Percentiles rank a stretch among this genome's conserved stretches.
Conservation (phyloP, 345 rosid genomes). For the Punica granatum region DNA sequence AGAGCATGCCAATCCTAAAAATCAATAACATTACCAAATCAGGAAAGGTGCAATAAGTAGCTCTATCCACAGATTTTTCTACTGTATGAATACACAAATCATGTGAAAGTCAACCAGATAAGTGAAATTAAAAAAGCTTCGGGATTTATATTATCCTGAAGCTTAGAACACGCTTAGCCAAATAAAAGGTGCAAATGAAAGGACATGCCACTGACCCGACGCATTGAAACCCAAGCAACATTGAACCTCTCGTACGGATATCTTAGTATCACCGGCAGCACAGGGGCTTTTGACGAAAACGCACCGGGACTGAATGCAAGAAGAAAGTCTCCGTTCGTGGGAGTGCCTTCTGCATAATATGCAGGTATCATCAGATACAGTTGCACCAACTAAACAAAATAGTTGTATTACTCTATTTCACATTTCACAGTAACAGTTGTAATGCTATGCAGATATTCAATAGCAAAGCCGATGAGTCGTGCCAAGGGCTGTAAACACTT, state of each 20-base stretch:
- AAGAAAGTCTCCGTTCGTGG: slow-evolving; percentile 85
- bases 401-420: background rate
- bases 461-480: background rate
- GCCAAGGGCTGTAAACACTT: background rate
- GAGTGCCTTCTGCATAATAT: slow-evolving; percentile 77
- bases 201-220: slow-evolving; percentile 53
- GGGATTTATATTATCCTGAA: no score
- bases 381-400: background rate
- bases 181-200: background rate
- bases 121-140: background rate
- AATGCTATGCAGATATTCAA: background rate
- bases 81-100: background rate
- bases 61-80: background rate
- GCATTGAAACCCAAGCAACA: slow-evolving; percentile 89
- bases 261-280: slow-evolving; percentile 73
- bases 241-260: slow-evolving; percentile 83
- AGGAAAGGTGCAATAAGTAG: background rate
- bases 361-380: background rate
- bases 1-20: slow-evolving; percentile 69
- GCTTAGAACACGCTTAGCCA: background rate
- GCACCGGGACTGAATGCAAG: slow-evolving; percentile 97
- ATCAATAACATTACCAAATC: background rate
- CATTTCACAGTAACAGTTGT: background rate
- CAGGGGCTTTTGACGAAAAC: slow-evolving; percentile 76
- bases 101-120: background rate